A percentile compares a stretch with the other conserved stretches of the same genome.
These are phyloP conservation scores for Xylaria sp. DNA, from an alignment of 2,329 filamentous ascomycete species.

Conservation along the genomic window DNA sequence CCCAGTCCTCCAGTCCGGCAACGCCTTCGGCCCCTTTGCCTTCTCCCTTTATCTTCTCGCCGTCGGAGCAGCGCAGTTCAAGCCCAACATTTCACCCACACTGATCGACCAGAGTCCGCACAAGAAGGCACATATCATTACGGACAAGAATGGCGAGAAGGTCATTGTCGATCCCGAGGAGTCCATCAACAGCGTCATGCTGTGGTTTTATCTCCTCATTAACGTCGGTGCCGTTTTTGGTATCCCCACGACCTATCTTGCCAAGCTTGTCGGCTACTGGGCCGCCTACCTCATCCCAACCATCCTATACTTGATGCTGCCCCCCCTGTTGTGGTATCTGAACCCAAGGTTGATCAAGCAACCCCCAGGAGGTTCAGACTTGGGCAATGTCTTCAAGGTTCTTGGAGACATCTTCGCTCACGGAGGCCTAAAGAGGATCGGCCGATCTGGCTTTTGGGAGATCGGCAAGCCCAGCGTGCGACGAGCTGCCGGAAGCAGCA, in stretches of 20 bases:
- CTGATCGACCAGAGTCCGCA: slow-evolving; percentile 74
- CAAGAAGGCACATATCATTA: slow-evolving; percentile 64
- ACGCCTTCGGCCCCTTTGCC: slow-evolving; percentile 66
- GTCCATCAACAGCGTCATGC: slow-evolving; percentile 72
- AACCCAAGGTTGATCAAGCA: slow-evolving; percentile 67
- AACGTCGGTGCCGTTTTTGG: slow-evolving; percentile 64
- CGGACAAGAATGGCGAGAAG: slow-evolving; percentile 65
- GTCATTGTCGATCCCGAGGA: slow-evolving; percentile 74
- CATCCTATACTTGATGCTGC: slow-evolving; percentile 69
- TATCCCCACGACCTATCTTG: slow-evolving; percentile 62
- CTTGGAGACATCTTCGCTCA: slow-evolving; percentile 52
- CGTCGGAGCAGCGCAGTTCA: slow-evolving; percentile 75
- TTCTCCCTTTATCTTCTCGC: slow-evolving; percentile 67
- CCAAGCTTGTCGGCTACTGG: slow-evolving; percentile 63
- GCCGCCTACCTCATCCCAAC: slow-evolving; percentile 57
- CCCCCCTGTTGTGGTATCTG: slow-evolving; percentile 66
- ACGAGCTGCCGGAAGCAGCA: slow-evolving; percentile 53
- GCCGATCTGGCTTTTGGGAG: slow-evolving; percentile 62
- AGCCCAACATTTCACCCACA: slow-evolving; percentile 76
- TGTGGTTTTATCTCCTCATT: slow-evolving; percentile 69
- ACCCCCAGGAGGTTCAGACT: slow-evolving; percentile 74
- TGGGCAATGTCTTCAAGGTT: slow-evolving; percentile 57
- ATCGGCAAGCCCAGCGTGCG: slow-evolving; percentile 64
- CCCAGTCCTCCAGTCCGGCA: slow-evolving; percentile 57
- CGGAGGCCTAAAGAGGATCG: slow-evolving; percentile 46